Conservation (phyloP, 345 rosid species). For the Microcos paniculata region DNA sequence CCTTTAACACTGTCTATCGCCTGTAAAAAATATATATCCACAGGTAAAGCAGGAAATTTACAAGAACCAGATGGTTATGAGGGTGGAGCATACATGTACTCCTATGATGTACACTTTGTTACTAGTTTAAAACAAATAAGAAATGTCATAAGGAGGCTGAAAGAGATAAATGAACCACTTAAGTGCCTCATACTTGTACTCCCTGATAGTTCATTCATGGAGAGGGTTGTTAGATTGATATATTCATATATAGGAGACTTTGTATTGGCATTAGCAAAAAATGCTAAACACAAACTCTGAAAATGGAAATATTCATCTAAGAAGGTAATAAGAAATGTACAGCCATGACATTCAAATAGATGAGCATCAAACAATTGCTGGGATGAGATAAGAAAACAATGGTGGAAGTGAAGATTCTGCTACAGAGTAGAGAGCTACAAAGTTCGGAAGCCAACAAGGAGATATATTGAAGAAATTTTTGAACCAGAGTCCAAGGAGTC, state of each 20-base stretch:
- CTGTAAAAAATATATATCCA: slow-evolving; percentile 2
- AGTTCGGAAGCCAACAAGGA: slow-evolving; percentile 77
- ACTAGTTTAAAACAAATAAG: background rate
- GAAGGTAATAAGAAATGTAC: too few species aligned
- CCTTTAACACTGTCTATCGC: slow-evolving; percentile 29
- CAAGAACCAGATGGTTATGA: background rate
- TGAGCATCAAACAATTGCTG: slow-evolving; percentile 35
- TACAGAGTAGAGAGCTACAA: slow-evolving; percentile 54
- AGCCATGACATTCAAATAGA: slow-evolving; percentile 32
- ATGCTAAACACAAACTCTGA: too few species aligned
- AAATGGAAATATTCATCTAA: too few species aligned
- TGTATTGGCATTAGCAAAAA: too few species aligned
- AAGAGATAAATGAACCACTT: slow-evolving; percentile 30
- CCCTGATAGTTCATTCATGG: slow-evolving; percentile 25
- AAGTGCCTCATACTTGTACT: slow-evolving; percentile 35
- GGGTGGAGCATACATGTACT: background rate
- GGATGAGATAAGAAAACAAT: slow-evolving; percentile 31
- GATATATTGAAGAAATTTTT: slow-evolving; percentile 89
- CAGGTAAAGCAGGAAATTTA: slow-evolving; percentile 12
- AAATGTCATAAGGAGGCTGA: slow-evolving; percentile 5
- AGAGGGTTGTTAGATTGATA: too few species aligned
- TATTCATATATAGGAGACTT: too few species aligned
- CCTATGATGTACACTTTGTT: background rate
- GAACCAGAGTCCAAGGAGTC: slow-evolving; percentile 53
- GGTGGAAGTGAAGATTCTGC: slow-evolving; percentile 25